These are phyloP conservation scores for Apophysomyces variabilis DNA, from an alignment of 371 early-diverging fungal genomes.

Conservation along the genomic window DNA sequence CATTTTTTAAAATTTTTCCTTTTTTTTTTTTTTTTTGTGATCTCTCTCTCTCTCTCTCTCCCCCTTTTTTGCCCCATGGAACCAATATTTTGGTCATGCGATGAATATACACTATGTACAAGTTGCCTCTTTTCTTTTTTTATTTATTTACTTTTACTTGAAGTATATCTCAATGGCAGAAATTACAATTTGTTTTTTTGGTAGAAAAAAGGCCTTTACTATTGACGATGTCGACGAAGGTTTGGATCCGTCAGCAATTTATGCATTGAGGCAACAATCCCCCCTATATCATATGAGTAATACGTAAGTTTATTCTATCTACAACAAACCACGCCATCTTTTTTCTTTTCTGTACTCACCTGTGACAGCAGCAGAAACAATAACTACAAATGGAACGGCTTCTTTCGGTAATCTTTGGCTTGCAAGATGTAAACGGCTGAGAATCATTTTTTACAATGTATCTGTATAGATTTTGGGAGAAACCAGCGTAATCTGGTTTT, in stretches of 20 bases:
- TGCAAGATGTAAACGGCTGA: slow-evolving; percentile 16
- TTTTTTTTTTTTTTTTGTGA: too few species aligned
- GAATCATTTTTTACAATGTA: not conserved
- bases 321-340: not conserved
- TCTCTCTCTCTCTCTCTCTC: too few species aligned
- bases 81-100: slow-evolving; percentile 1
- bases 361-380: slow-evolving; percentile 22
- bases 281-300: slow-evolving; percentile 8
- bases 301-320: not conserved
- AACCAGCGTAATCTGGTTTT: not conserved
- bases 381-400: slow-evolving; percentile 17
- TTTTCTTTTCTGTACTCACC: slow-evolving; percentile 12
- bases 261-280: slow-evolving; percentile 14
- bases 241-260: slow-evolving; percentile 18
- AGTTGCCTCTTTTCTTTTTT: not conserved
- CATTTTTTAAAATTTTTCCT: too few species aligned
- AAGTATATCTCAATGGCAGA: not conserved
- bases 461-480: too few species aligned
- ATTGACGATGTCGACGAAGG: slow-evolving; percentile 16
- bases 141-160: not conserved
- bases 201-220: too few species aligned
- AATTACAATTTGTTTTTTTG: not conserved
- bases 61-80: too few species aligned
- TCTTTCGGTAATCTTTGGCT: slow-evolving; percentile 22
- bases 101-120: not conserved